Percentiles rank a stretch among this genome's conserved stretches.
phyloP scores from a whole-genome alignment of 2,329 filamentous ascomycete species.

The Pochonia chlamydosporia region DNA sequence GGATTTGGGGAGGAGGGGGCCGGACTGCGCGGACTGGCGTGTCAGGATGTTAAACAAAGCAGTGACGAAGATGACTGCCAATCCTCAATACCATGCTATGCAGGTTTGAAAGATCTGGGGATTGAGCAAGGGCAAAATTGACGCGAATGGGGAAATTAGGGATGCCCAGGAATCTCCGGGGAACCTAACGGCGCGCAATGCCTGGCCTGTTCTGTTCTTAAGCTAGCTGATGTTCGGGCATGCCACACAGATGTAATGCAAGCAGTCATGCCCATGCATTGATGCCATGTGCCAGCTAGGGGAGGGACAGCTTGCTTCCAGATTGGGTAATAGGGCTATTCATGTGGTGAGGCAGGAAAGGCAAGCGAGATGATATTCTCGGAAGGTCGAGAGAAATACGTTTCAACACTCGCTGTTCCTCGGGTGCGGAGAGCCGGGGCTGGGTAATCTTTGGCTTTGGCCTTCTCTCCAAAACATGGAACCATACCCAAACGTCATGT shows the following conservation, averaged over 20 bases:
- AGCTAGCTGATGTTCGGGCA: neutral
- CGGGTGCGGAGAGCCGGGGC: neutral
- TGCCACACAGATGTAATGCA: neutral
- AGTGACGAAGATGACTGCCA: neutral
- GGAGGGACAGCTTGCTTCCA: neutral
- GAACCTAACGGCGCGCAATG: neutral
- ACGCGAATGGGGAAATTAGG: too few relatives aligned
- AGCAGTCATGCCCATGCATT: neutral
- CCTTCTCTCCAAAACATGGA: neutral
- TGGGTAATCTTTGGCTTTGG: neutral
- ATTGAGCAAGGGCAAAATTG: neutral
- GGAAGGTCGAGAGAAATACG: neutral
- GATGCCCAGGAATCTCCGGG: too few relatives aligned
- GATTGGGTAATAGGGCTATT: neutral
- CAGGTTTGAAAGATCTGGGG: too few relatives aligned
- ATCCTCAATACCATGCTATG: neutral
- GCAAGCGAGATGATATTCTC: neutral
- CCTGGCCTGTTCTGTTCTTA: neutral
- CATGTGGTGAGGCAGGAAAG: neutral
- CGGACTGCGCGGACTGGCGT: neutral
- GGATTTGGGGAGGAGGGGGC: neutral
- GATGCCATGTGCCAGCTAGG: neutral
- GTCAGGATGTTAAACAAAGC: neutral
- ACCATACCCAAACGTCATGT: constrained; percentile 2
- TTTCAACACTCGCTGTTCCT: neutral